phyloP scores from a whole-genome alignment of 495 filamentous ascomycete genomes.

The Penicillium taxi region DNA sequence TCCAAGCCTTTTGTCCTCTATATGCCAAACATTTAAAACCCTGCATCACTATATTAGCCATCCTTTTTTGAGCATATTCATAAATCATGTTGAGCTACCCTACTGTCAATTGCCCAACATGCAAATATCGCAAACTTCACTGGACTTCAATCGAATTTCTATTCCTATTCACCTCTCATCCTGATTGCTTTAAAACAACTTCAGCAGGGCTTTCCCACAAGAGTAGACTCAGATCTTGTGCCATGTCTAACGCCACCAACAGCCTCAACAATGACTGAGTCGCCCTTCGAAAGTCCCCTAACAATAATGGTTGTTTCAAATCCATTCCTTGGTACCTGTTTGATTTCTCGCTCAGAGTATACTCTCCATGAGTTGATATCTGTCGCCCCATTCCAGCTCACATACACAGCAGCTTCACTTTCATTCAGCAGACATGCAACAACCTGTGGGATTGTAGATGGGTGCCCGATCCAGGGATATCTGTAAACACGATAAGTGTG shows the following conservation, averaged over 20 bases:
- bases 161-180: no score
- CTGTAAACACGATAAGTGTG: constrained; percentile 21
- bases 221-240: constrained; percentile 5
- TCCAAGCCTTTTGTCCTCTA: no score
- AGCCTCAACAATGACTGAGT: constrained; percentile 12
- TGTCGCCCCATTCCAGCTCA: constrained; percentile 33
- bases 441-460: constrained; percentile 14
- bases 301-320: constrained; percentile 11
- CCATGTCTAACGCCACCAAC: constrained; percentile 14
- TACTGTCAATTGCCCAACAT: no score
- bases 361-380: constrained; percentile 14
- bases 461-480: constrained; percentile 16
- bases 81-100: no score
- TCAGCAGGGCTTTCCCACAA: constrained; percentile 10
- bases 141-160: no score
- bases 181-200: background rate
- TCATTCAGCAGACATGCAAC: constrained; percentile 8
- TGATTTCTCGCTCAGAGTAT: background rate
- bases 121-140: no score
- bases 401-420: constrained; percentile 13
- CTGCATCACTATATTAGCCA: no score
- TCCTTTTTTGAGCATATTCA: no score
- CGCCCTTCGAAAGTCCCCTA: constrained; percentile 3
- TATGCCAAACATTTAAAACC: no score
- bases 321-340: constrained; percentile 6